Evolutionary conservation across 2,329 filamentous ascomycete genomes (phyloP).

Genomic region (Diplocarpon rosae): DNA sequence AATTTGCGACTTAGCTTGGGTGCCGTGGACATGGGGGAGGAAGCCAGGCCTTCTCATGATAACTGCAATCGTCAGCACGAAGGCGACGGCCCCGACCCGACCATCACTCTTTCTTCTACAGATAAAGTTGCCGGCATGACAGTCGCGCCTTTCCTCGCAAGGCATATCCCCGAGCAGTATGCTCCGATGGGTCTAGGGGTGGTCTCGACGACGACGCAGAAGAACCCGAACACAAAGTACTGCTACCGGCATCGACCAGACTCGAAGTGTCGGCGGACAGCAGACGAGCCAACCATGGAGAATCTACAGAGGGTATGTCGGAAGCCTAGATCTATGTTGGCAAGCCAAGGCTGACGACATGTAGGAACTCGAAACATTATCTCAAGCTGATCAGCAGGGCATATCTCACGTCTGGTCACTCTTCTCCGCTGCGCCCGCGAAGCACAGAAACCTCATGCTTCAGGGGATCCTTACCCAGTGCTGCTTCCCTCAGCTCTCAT

Average conservation of each 20-base stretch:
- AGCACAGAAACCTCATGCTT: conserved; percentile 91
- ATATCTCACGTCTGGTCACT: conserved; percentile 97
- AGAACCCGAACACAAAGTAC: conserved; percentile 71
- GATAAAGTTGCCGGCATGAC: conserved; percentile 24
- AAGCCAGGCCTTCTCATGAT: conserved; percentile 9
- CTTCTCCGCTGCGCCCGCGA: conserved; percentile 88
- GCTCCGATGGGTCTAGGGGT: conserved; percentile 53
- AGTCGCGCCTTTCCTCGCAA: conserved; percentile 63
- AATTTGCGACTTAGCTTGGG: neutral
- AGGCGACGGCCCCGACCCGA: conserved; percentile 10
- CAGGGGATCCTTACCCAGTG: conserved; percentile 94
- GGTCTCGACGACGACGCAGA: conserved; percentile 31
- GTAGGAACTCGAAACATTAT: conserved; percentile 71
- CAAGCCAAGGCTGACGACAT: conserved; percentile 6
- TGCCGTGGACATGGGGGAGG: too few species aligned
- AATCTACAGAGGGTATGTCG: conserved; percentile 70
- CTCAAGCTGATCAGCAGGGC: conserved; percentile 79
- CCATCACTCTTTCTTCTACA: conserved; percentile 21
- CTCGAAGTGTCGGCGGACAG: conserved; percentile 82
- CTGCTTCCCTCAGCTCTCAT: conserved; percentile 94
- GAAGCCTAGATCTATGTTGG: neutral
- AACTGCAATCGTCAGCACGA: conserved; percentile 20
- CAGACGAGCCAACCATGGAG: conserved; percentile 93
- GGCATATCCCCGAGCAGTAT: conserved; percentile 84
- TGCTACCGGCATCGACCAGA: conserved; percentile 94